A percentile compares a stretch with the other conserved stretches of the same genome.
phyloP scores from a whole-genome alignment of 106 monocot species.

The Allium fistulosum region DNA sequence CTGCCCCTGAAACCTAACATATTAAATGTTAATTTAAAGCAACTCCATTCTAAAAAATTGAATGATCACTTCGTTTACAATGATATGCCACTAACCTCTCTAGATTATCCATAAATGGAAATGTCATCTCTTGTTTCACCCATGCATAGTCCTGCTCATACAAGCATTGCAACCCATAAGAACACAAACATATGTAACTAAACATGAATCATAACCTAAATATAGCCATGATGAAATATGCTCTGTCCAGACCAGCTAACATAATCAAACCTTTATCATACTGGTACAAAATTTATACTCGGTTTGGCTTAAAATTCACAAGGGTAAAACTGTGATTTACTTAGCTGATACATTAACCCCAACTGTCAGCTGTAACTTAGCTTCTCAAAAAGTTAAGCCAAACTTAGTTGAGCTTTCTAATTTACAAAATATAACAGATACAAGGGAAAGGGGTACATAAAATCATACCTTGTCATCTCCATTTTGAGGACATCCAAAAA shows the following conservation, averaged over 20 bases:
- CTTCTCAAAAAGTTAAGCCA: too few species aligned
- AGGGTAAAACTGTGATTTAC: too few species aligned
- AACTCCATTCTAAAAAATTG: constrained; percentile 1
- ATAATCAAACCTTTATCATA: too few species aligned
- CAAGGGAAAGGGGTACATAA: too few species aligned
- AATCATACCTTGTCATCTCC: constrained; percentile 61
- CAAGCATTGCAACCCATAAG: constrained; percentile 1
- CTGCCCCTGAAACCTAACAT: constrained; percentile 78
- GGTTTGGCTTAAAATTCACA: too few species aligned
- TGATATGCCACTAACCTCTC: constrained; percentile 45
- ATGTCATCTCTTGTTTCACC: constrained; percentile 84
- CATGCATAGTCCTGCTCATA: constrained; percentile 84
- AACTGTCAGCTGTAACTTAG: too few species aligned
- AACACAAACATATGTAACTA: not conserved
- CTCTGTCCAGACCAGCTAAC: too few species aligned
- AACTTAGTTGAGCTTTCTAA: too few species aligned
- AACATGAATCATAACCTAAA: not conserved
- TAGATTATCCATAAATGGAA: constrained; percentile 81
- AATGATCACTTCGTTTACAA: not conserved
- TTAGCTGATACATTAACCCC: too few species aligned
- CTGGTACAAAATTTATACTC: too few species aligned
- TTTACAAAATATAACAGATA: too few species aligned
- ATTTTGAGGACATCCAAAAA: constrained; percentile 63
- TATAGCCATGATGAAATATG: too few species aligned
- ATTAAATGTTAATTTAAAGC: not conserved